These are phyloP conservation scores for Pterocarpus macrocarpus DNA, from an alignment of 306 rosid genomes.

Conservation along the genomic window DNA sequence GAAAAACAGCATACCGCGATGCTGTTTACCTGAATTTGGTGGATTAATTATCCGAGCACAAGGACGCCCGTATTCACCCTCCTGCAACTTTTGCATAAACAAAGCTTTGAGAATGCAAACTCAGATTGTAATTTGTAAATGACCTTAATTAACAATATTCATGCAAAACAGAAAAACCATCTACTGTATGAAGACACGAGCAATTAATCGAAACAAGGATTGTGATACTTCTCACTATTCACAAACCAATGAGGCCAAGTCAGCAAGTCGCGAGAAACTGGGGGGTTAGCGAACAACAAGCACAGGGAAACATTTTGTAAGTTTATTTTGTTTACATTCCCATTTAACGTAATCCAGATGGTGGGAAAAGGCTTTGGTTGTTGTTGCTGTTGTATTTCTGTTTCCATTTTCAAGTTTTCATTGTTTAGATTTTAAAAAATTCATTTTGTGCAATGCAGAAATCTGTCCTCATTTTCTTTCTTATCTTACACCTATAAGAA, in stretches of 20 bases:
- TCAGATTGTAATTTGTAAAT: neutral
- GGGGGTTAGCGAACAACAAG: neutral
- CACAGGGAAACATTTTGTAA: neutral
- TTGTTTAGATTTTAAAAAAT: neutral
- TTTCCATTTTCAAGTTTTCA: neutral
- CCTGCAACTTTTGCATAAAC: slow-evolving; percentile 60
- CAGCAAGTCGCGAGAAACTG: neutral
- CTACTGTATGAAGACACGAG: neutral
- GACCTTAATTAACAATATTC: neutral
- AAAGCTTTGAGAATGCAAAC: slow-evolving; percentile 27
- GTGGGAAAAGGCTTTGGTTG: neutral
- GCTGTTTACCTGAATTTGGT: slow-evolving; percentile 55
- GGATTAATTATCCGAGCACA: slow-evolving; percentile 69
- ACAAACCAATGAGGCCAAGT: neutral
- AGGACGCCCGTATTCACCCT: slow-evolving; percentile 40
- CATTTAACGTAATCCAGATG: neutral
- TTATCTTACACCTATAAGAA: neutral
- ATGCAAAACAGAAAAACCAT: neutral
- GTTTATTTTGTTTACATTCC: neutral
- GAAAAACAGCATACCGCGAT: neutral
- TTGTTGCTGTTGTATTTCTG: neutral
- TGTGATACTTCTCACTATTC: neutral
- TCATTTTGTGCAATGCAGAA: neutral
- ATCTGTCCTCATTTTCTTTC: neutral
- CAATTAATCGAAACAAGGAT: neutral